phyloP scores from a whole-genome alignment of 75 land plant genomes.

The Pseudotsuga menziesii region DNA sequence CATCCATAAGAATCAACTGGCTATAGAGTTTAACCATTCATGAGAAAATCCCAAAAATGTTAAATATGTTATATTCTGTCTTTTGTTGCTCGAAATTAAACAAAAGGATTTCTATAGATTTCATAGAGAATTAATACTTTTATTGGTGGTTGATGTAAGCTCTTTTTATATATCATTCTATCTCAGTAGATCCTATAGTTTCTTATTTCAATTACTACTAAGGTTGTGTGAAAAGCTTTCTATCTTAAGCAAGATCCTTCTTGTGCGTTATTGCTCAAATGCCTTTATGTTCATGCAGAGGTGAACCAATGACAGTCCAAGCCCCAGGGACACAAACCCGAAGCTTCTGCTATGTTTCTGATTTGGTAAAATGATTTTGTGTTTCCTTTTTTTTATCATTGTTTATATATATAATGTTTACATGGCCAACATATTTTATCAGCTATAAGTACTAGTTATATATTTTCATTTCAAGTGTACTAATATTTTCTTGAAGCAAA shows the following conservation, averaged over 20 bases:
- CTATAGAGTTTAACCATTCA: no score
- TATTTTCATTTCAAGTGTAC: background rate
- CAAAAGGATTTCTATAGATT: no score
- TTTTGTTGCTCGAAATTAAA: no score
- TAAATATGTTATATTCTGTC: no score
- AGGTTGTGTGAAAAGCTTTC: background rate
- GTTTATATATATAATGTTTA: background rate
- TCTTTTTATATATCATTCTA: no score
- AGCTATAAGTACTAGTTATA: background rate
- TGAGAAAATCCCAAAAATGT: no score
- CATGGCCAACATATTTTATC: background rate
- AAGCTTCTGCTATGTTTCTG: conserved; percentile 47
- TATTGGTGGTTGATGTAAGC: no score
- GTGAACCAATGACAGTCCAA: conserved; percentile 44
- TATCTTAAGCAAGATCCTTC: background rate
- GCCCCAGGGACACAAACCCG: conserved; percentile 50
- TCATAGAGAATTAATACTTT: no score
- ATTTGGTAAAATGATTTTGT: conserved; percentile 27
- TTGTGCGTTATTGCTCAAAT: background rate
- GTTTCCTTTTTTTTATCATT: background rate
- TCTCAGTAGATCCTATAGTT: no score
- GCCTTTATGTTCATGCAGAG: conserved; percentile 11
- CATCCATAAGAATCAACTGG: no score
- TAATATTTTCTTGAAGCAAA: background rate
- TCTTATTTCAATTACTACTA: background rate